Evolutionary conservation across 257 asterid genomes (phyloP).

Genomic region (Perilla frutescens): DNA sequence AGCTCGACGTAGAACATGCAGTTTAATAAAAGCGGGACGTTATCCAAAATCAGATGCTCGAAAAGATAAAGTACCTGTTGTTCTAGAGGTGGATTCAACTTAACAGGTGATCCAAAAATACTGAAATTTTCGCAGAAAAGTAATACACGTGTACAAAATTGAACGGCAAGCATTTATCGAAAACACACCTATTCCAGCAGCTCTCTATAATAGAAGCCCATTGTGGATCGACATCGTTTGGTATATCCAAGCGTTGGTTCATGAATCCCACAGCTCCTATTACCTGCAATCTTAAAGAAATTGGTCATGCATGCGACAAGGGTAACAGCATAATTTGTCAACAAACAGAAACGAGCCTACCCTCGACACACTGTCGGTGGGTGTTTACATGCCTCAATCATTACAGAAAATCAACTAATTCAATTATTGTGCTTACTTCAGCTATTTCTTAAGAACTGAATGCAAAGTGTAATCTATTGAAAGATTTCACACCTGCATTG

Average conservation of each 20-base stretch:
- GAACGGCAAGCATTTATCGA: conserved; percentile 15
- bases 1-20: neutral
- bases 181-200: conserved; percentile 82
- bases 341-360: neutral
- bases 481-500: conserved; percentile 76
- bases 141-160: neutral
- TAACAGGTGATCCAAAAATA: neutral
- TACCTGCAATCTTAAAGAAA: conserved; percentile 56
- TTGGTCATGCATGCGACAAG: neutral
- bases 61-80: neutral
- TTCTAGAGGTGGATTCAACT: neutral
- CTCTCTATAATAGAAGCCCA: conserved; percentile 89
- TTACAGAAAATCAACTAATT: neutral
- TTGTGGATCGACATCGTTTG: conserved; percentile 70
- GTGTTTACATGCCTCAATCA: neutral
- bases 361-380: neutral
- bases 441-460: conserved; percentile 7
- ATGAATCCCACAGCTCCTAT: conserved; percentile 98
- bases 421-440: conserved; percentile 1
- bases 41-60: neutral
- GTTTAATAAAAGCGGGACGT: too few species aligned
- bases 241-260: conserved; percentile 87
- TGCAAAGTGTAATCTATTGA: neutral
- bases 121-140: neutral
- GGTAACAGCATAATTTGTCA: neutral